Base-by-base conservation (phyloP, 768 basidiomycete species). In the Mycena olivaceomarginata region DNA sequence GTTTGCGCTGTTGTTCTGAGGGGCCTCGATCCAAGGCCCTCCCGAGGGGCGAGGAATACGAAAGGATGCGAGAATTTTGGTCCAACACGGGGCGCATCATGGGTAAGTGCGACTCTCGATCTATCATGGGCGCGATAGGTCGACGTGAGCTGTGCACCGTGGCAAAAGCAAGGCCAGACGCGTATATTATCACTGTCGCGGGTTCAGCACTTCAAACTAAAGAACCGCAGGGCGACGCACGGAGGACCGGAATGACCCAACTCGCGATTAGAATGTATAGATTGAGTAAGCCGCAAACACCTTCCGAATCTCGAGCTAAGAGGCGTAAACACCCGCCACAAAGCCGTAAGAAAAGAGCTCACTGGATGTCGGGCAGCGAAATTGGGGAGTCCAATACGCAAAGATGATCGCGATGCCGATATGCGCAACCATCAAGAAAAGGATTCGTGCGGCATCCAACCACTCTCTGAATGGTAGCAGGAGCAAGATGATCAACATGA, bases 221-320 rank as follows among this genome's bases (percentile, higher is more conserved):
- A 31, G 63, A 37, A 53, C n/a, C 75, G 7, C 60, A 51, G n/a
- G 22, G 37, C 3, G 7, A 84, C 92, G 77, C 74, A 93, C 93
- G 82, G 57, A 93, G 81, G 4, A 82, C 82, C 31, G 93, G 93
- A 66, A 88, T 83, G 53, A 92, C 79, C 93, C 93, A 93, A 78
- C 88, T 90, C 56, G 86, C 87, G 1, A 91, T 79, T 66, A 91
- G 74, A 46, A 92, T 88, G 77, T 87, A 92, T 7, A 89, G 80
- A 70, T 88, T 87, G 48, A 92, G 83, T 11, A 91, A 82, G 69
- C 84, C 85, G 80, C 92, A 93, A n/a, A 88, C 82, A 12, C 85
- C 87, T 67, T 84, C 82, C 59, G 87, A 83, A 76, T 89, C 85
- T 12, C 85, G 80, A 69, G 86, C 90, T 91, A 66, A 48, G 45